phyloP scores from a whole-genome alignment of 768 basidiomycete species.

The Phallus indusiatus region DNA sequence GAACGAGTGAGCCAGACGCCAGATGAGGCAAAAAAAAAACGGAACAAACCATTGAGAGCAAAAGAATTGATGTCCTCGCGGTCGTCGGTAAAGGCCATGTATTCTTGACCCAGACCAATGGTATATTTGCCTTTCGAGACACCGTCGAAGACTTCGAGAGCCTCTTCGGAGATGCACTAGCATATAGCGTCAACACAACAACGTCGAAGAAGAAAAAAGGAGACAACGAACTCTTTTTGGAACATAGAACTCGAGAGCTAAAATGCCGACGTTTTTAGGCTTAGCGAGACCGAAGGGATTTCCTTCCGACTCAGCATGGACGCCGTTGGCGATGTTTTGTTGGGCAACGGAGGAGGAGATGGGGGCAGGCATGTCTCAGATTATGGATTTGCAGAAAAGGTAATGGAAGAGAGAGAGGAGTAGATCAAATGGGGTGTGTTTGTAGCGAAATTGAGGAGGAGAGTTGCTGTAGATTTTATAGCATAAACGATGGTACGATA shows the following conservation, averaged over 20 bases:
- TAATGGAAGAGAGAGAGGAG: not conserved
- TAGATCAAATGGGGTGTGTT: not conserved
- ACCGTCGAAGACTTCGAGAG: slow-evolving; percentile 89
- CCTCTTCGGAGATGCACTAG: slow-evolving; percentile 92
- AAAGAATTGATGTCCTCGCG: slow-evolving; percentile 99
- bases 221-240: slow-evolving; percentile 63
- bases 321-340: not conserved
- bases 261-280: slow-evolving; percentile 90
- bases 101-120: slow-evolving; percentile 94
- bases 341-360: not conserved
- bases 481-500: not conserved
- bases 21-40: not conserved
- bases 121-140: slow-evolving; percentile 97
- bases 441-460: not conserved
- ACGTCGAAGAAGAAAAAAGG: slow-evolving; percentile 9
- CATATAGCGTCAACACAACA: not conserved
- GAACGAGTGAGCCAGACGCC: slow-evolving; percentile 3
- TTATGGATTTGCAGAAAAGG: not conserved
- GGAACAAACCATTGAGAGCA: slow-evolving; percentile 71
- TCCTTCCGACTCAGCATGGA: not conserved
- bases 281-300: slow-evolving; percentile 26
- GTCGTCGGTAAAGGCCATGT: slow-evolving; percentile 99
- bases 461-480: not conserved
- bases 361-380: not conserved
- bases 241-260: slow-evolving; percentile 91